Base-by-base conservation (phyloP, 2,329 filamentous ascomycete species). In the Rhytidhysteron rufulum region DNA sequence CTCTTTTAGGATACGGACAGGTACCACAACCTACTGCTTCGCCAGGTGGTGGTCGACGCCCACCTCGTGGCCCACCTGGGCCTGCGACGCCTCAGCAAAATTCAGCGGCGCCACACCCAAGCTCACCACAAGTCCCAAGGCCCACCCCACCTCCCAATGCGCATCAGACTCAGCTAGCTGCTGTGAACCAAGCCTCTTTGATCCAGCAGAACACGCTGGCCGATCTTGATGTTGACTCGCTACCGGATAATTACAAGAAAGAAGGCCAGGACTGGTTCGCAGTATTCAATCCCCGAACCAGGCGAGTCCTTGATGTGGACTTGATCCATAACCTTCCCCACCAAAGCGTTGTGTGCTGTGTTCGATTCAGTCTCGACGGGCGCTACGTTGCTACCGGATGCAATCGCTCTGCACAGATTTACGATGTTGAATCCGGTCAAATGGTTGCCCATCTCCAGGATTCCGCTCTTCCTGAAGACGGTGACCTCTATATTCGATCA, bases 341-440 rank as follows among this genome's bases (percentile, higher is more conserved):
- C 60, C 88, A 95, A 62, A 97, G 91, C 56, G 93, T 98, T 3
- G 93, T 98, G 1, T 98, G 93, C 77, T 98, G 93, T 64, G 93
- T 98, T 25, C 81, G 93, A 43, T 98, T 98, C 74, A 97, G 91
- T 63, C 81, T 86, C 40, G 93, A 98, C 60, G 93, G 93, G 53
- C 90, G 95, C 61, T 96, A 88, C 54, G 86, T 98, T 40, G 93
- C 93, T 6, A 98, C 93, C 4, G 93, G 93, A 31, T 97, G 93
- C 75, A 98, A 98, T 68, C 78, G 90, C 49, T 95, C 89, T n/a
- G 93, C 93, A n/a, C 91, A 97, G 68, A 98, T 98, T 56, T 98
- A 93, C 66, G 93, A 98, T 51, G 91, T 97, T 31, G 77, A 81
- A 55, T 86, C 81, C 13, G 93, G 93, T 41, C 81, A 88, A 53